phyloP scores from a whole-genome alignment of 805 yeast genomes.

The Candida loeiensis region DNA sequence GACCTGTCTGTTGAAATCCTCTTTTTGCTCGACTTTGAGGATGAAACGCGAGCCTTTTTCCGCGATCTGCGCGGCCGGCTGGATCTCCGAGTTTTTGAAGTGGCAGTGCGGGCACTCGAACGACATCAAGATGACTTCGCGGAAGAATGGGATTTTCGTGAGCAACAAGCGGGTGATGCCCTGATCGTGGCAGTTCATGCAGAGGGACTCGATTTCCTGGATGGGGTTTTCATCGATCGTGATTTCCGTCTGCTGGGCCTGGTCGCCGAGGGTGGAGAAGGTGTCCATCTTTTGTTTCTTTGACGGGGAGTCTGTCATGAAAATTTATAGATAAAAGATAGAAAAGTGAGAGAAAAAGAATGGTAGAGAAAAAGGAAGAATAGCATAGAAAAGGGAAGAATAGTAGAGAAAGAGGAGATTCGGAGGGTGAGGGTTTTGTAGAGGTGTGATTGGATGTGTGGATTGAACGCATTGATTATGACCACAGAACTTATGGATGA shows the following conservation, averaged over 20 bases:
- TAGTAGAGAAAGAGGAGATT: too few species aligned
- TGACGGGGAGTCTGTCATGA: conserved; percentile 3
- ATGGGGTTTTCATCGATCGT: conserved; percentile 71
- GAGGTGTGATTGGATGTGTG: too few species aligned
- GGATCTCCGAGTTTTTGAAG: conserved; percentile 85
- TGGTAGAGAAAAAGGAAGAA: too few species aligned
- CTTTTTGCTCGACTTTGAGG: conserved; percentile 60
- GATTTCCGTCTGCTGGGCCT: conserved; percentile 27
- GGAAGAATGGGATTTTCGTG: conserved; percentile 87
- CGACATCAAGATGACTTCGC: conserved; percentile 90
- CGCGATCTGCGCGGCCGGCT: conserved; percentile 91
- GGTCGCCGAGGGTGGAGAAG: conserved; percentile 38
- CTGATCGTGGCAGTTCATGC: conserved; percentile 90
- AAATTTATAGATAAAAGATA: conserved; percentile 10
- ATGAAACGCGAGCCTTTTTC: conserved; percentile 79
- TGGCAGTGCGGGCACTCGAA: conserved; percentile 96
- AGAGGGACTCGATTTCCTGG: conserved; percentile 89
- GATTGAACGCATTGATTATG: too few species aligned
- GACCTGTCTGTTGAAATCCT: conserved; percentile 85
- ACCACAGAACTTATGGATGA: too few species aligned
- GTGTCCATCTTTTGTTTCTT: conserved; percentile 16
- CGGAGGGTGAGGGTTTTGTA: too few species aligned
- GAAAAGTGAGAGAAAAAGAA: background rate
- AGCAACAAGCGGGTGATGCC: conserved; percentile 82
- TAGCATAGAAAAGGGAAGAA: background rate